These are phyloP conservation scores for Spiromastix sp. DNA, from an alignment of 2,329 filamentous ascomycete species.

Conservation along the genomic window DNA sequence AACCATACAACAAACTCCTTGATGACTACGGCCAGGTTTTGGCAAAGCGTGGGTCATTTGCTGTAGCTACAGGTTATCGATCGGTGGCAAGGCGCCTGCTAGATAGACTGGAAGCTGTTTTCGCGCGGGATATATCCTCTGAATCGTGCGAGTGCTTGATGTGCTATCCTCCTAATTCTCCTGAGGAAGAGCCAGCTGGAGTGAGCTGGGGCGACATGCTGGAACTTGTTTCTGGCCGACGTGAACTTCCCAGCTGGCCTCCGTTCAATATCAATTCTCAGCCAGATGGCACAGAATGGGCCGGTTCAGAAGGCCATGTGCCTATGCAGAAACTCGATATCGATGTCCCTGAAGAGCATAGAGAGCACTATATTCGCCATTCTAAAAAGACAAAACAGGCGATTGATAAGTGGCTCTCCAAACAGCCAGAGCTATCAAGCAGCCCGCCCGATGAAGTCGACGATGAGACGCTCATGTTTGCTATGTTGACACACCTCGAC, in stretches of 20 bases:
- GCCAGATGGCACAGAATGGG: slow-evolving; percentile 44
- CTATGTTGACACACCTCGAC: slow-evolving; percentile 79
- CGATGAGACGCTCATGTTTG: slow-evolving; percentile 87
- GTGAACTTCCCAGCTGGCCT: slow-evolving; percentile 79
- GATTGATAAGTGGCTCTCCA: slow-evolving; percentile 81
- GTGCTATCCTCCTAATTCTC: slow-evolving; percentile 56
- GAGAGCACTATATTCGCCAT: slow-evolving; percentile 84
- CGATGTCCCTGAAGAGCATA: slow-evolving; percentile 86
- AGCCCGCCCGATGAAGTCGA: slow-evolving; percentile 81
- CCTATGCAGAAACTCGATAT: slow-evolving; percentile 76
- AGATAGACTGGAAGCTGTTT: slow-evolving; percentile 86
- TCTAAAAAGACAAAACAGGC: slow-evolving; percentile 86
- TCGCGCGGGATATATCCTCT: slow-evolving; percentile 79
- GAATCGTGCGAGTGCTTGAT: slow-evolving; percentile 81
- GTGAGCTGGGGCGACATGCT: slow-evolving; percentile 93
- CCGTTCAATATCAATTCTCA: slow-evolving; percentile 66
- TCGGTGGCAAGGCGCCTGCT: slow-evolving; percentile 85
- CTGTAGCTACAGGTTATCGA: slow-evolving; percentile 88
- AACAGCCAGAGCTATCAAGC: slow-evolving; percentile 61
- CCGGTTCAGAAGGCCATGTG: slow-evolving; percentile 38
- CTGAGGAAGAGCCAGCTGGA: slow-evolving; percentile 47
- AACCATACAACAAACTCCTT: slow-evolving; percentile 70
- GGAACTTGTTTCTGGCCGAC: slow-evolving; percentile 80
- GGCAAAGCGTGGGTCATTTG: slow-evolving; percentile 73
- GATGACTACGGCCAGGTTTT: slow-evolving; percentile 80